Base-by-base conservation (phyloP, 1,284 basidiomycete species). In the Heterobasidion annosum region DNA sequence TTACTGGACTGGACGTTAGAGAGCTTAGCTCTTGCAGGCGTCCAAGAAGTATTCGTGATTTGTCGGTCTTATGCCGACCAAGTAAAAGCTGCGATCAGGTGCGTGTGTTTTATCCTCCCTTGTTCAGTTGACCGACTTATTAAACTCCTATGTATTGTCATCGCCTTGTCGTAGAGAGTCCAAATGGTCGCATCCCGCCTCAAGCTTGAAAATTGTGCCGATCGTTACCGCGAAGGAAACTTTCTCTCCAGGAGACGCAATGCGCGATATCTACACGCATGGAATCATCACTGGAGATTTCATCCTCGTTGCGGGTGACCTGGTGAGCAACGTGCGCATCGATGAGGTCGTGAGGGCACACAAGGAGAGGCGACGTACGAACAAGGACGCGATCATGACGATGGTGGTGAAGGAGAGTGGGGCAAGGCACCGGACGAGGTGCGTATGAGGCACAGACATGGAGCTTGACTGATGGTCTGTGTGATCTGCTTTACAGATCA, bases 1-100 rank as follows among this genome's bases (percentile, higher is more conserved):
- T 73, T 99, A 37, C 78, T 99, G 34, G 88, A 93, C 63, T 98
- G 95, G 93, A 98, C 96, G 1, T 86, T 99, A 59, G 96, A 99
- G 70, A 89, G 89, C 65, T 80, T 99, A 48, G 86, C 91, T 34
- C 76, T 94, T 16, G 92, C 93, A 35, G 93, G 93, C 53, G 94
- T 98, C 48, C 89, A 95, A 65, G 91, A 98, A 70, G 91, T 98
- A 58, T 96, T 98, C 69, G 88, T 99, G 54, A 86, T 98, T 59
- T 96, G 85, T 70, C 82, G 85, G 64, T 96, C 85, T 59, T 90
- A 96, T 69, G 81, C 91, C 9, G 85, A 88, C 54, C 83, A 88
- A 64, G 86, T 95, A 63, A 87, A 88, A 66, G 76, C 79, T 10
- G 91, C 84, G 58, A 87, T 95, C 65, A 81, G 76, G 91, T 94